These are phyloP conservation scores for Lentinula detonsa DNA, from an alignment of 768 basidiomycete species.

Conservation along the genomic window DNA sequence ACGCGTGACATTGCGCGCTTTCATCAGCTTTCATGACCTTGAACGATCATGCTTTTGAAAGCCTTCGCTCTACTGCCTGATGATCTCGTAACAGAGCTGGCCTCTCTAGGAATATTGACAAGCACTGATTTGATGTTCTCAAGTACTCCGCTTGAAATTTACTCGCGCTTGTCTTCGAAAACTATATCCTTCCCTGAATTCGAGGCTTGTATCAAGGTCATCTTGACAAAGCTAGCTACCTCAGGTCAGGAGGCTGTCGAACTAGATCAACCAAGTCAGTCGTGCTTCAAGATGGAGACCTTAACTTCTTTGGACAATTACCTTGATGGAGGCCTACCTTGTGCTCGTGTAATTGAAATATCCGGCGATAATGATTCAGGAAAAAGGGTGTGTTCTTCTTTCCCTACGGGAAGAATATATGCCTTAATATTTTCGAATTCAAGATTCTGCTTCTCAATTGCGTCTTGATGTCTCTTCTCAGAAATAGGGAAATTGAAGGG, in stretches of 20 bases:
- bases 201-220: conserved; percentile 27
- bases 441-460: conserved; percentile 61
- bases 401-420: not conserved
- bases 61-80: not conserved
- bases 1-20: not conserved
- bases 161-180: conserved; percentile 43
- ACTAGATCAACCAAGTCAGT: conserved; percentile 14
- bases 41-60: not conserved
- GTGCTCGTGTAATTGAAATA: conserved; percentile 55
- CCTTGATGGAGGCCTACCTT: conserved; percentile 39
- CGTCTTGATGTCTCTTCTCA: conserved; percentile 44
- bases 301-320: conserved; percentile 46
- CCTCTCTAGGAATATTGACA: not conserved
- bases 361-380: conserved; percentile 62
- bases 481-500: conserved; percentile 28
- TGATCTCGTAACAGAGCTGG: not conserved
- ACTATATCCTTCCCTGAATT: conserved; percentile 45
- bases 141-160: conserved; percentile 37
- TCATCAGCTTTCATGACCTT: not conserved
- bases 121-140: conserved; percentile 1
- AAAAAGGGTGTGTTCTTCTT: conserved; percentile 50
- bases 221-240: conserved; percentile 38
- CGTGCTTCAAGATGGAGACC: conserved; percentile 28
- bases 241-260: conserved; percentile 28
- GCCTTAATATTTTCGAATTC: not conserved